Evolutionary conservation across 306 rosid genomes (phyloP).

Genomic region (Citrullus amarus): DNA sequence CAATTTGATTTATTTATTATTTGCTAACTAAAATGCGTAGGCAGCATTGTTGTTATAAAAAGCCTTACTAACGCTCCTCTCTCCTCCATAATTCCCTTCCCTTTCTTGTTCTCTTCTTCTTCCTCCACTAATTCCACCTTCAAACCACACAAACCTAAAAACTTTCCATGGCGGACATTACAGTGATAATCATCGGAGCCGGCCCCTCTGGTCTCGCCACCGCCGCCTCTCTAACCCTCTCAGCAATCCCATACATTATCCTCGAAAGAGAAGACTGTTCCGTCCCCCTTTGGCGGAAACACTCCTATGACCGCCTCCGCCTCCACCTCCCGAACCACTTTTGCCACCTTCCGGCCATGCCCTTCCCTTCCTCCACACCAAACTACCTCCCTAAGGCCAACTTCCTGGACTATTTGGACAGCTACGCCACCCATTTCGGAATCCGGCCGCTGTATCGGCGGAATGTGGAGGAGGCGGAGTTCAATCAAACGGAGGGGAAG

Average conservation of each 20-base stretch:
- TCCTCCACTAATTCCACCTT: background rate
- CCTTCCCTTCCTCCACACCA: background rate
- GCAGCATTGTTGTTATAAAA: background rate
- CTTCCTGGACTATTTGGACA: conserved; percentile 10
- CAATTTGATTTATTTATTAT: too few species aligned
- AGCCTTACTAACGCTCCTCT: background rate
- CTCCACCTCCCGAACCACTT: conserved; percentile 18
- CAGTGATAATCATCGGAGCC: conserved; percentile 17
- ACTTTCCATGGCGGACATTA: background rate
- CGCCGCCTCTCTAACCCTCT: conserved; percentile 4
- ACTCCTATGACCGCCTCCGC: conserved; percentile 12
- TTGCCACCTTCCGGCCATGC: conserved; percentile 17
- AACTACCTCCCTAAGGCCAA: conserved; percentile 12
- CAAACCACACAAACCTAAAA: background rate
- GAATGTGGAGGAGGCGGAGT: conserved; percentile 10
- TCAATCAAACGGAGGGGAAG: background rate
- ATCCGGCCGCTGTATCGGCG: conserved; percentile 2
- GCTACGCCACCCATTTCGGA: background rate
- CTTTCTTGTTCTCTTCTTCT: background rate
- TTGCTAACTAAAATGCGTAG: too few species aligned
- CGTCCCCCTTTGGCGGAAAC: conserved; percentile 19
- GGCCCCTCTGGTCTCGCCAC: conserved; percentile 26
- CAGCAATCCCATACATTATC: conserved; percentile 7
- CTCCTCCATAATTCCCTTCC: background rate
- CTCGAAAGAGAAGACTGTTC: conserved; percentile 24